Evolutionary conservation across 2,329 filamentous ascomycete genomes (phyloP).

Genomic region (Penicillium sp.): DNA sequence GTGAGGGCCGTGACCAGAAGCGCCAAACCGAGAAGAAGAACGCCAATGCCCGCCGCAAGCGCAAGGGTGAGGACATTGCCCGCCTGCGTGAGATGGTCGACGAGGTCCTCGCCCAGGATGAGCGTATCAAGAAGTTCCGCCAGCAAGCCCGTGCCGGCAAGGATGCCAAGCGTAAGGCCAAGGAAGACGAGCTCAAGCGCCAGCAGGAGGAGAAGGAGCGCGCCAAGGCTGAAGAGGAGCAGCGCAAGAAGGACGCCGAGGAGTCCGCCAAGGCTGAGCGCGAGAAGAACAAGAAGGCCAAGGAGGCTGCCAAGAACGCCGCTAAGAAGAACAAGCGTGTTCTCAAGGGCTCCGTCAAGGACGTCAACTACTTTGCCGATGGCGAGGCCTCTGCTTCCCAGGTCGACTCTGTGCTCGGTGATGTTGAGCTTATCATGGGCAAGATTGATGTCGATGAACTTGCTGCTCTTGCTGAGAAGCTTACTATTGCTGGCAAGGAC

Average conservation of each 20-base stretch:
- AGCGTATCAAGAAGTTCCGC: conserved; percentile 96
- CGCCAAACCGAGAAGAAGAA: conserved; percentile 98
- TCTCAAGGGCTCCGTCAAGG: conserved; percentile 88
- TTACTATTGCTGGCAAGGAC: conserved; percentile 73
- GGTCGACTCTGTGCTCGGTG: conserved; percentile 78
- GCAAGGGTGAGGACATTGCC: conserved; percentile 95
- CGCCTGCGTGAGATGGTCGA: conserved; percentile 89
- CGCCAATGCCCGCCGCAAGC: conserved; percentile 95
- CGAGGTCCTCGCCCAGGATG: conserved; percentile 77
- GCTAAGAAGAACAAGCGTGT: conserved; percentile 99
- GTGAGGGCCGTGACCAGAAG: conserved; percentile 98
- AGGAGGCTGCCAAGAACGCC: conserved; percentile 97
- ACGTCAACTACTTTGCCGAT: conserved; percentile 89
- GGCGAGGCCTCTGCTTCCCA: conserved; percentile 70
- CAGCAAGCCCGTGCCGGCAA: conserved; percentile 88
- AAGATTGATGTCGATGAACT: conserved; percentile 92
- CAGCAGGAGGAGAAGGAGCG: conserved; percentile 79
- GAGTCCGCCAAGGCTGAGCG: conserved; percentile 80
- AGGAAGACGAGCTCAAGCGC: conserved; percentile 87
- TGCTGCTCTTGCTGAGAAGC: conserved; percentile 74
- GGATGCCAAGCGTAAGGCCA: conserved; percentile 90
- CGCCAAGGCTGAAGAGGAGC: conserved; percentile 79
- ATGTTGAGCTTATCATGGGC: conserved; percentile 81
- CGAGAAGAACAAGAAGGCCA: conserved; percentile 87
- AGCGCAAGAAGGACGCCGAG: conserved; percentile 78